Evolutionary conservation across 2,329 filamentous ascomycete genomes (phyloP).

Genomic region (Aspergillus unguis): DNA sequence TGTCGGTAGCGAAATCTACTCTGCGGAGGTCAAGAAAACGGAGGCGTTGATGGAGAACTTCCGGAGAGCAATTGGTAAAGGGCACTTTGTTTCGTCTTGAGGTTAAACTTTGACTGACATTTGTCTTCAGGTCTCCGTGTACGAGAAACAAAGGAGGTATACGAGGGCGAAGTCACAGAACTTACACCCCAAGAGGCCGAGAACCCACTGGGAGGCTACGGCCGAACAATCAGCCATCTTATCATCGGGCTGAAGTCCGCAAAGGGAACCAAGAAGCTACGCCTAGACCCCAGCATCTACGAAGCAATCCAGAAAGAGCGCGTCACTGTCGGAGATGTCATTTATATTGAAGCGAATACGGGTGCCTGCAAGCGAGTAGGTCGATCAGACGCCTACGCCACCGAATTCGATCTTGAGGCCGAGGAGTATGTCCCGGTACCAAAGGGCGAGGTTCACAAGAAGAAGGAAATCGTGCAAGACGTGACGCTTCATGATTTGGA

Average conservation of each 20-base stretch:
- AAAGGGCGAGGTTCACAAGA: conserved; percentile 99
- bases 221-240: conserved; percentile 93
- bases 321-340: conserved; percentile 91
- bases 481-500: conserved; percentile 96
- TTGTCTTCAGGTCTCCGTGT: conserved; percentile 67
- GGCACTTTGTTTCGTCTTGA: background rate
- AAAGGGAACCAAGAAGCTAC: conserved; percentile 95
- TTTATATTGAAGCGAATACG: conserved; percentile 99
- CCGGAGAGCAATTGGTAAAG: conserved; percentile 79
- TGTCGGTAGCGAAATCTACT: conserved; percentile 96
- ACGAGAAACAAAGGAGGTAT: conserved; percentile 98
- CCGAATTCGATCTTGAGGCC: conserved; percentile 96
- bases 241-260: conserved; percentile 93
- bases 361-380: conserved; percentile 97
- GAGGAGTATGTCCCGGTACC: conserved; percentile 99
- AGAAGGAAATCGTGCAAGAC: conserved; percentile 99
- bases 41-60: conserved; percentile 99
- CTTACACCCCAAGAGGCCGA: conserved; percentile 96
- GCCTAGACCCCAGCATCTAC: conserved; percentile 96
- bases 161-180: conserved; percentile 97
- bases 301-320: conserved; percentile 98
- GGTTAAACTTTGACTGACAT: conserved; percentile 17
- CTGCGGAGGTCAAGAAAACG: conserved; percentile 98
- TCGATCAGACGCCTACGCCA: conserved; percentile 92
- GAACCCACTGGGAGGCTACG: conserved; percentile 94